phyloP scores from a whole-genome alignment of 352 stramenopile species.

The Phytophthora litchii region DNA sequence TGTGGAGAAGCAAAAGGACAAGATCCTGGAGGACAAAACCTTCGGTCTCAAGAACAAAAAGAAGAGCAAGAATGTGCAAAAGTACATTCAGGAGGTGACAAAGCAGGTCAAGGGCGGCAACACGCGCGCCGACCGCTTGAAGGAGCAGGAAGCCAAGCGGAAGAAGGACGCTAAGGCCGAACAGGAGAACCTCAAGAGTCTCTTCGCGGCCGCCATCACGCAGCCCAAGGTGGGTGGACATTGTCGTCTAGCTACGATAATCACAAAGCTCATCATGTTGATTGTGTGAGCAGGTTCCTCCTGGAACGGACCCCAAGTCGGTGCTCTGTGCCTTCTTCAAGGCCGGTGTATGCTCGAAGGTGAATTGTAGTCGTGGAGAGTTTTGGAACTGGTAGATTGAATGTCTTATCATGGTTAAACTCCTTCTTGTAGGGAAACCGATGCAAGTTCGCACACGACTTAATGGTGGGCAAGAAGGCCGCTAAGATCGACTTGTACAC shows the following conservation, averaged over 20 bases:
- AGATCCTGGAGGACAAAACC: slow-evolving; percentile 98
- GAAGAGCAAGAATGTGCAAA: slow-evolving; percentile 97
- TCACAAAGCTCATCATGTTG: slow-evolving; percentile 4
- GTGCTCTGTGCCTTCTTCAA: slow-evolving; percentile 92
- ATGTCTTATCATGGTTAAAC: slow-evolving; percentile 4
- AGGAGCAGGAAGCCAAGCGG: slow-evolving; percentile 72
- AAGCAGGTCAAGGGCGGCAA: slow-evolving; percentile 90
- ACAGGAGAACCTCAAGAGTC: slow-evolving; percentile 82
- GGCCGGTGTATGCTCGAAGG: slow-evolving; percentile 86
- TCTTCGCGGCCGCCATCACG: slow-evolving; percentile 87
- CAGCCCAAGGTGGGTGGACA: slow-evolving; percentile 70
- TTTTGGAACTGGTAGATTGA: not conserved
- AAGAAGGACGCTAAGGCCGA: slow-evolving; percentile 89
- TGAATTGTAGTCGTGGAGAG: slow-evolving; percentile 12
- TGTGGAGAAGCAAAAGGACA: slow-evolving; percentile 92
- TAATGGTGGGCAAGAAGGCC: slow-evolving; percentile 87
- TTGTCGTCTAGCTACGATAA: not conserved
- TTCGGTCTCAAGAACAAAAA: slow-evolving; percentile 99
- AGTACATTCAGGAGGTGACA: slow-evolving; percentile 91
- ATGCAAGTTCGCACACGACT: slow-evolving; percentile 91
- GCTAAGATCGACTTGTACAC: slow-evolving; percentile 92
- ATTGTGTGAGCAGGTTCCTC: slow-evolving; percentile 62
- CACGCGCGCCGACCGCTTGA: slow-evolving; percentile 77
- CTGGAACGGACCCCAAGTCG: slow-evolving; percentile 89
- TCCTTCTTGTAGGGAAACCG: slow-evolving; percentile 59